Percentiles rank a stretch among this genome's conserved stretches.
phyloP scores from a whole-genome alignment of 768 basidiomycete genomes.

The Kwoniella sp. region DNA sequence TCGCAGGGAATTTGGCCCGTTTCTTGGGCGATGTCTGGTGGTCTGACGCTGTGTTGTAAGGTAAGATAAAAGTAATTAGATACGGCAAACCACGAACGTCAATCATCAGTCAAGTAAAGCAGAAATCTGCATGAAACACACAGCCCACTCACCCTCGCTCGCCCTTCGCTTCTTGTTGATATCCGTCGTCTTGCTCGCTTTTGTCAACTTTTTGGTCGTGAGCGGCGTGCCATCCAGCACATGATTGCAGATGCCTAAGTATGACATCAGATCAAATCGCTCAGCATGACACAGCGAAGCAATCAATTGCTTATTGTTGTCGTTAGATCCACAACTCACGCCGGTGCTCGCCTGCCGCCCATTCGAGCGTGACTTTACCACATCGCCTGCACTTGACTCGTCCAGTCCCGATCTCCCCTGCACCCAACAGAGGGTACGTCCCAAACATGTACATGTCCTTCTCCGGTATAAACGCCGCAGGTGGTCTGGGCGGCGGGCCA shows the following conservation, averaged over 20 bases:
- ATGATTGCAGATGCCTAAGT: slow-evolving; percentile 41
- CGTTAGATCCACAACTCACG: slow-evolving; percentile 60
- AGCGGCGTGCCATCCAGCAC: slow-evolving; percentile 42
- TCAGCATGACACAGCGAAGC: background rate
- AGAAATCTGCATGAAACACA: background rate
- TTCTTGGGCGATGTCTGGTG: slow-evolving; percentile 15
- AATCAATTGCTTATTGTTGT: background rate
- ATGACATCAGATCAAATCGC: background rate
- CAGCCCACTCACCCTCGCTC: slow-evolving; percentile 35
- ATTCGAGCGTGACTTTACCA: slow-evolving; percentile 75
- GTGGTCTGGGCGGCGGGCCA: slow-evolving; percentile 64
- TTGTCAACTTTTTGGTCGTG: slow-evolving; percentile 55
- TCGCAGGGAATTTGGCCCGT: slow-evolving; percentile 56
- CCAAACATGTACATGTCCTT: slow-evolving; percentile 88
- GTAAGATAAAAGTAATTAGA: too few relatives aligned
- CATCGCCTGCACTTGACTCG: slow-evolving; percentile 78
- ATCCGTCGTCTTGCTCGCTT: slow-evolving; percentile 66
- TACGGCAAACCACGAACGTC: background rate
- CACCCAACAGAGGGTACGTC: slow-evolving; percentile 68
- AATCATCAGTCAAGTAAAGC: slow-evolving; percentile 59
- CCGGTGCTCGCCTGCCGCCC: slow-evolving; percentile 73
- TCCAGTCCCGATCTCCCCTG: slow-evolving; percentile 46
- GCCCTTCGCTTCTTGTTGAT: slow-evolving; percentile 48
- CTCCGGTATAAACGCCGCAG: slow-evolving; percentile 81
- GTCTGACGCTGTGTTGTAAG: slow-evolving; percentile 9